Percentiles rank a stretch among this genome's conserved stretches.
These are phyloP conservation scores for Monosporascus cannonballus DNA, from an alignment of 2,329 filamentous ascomycete genomes.

Conservation along the genomic window DNA sequence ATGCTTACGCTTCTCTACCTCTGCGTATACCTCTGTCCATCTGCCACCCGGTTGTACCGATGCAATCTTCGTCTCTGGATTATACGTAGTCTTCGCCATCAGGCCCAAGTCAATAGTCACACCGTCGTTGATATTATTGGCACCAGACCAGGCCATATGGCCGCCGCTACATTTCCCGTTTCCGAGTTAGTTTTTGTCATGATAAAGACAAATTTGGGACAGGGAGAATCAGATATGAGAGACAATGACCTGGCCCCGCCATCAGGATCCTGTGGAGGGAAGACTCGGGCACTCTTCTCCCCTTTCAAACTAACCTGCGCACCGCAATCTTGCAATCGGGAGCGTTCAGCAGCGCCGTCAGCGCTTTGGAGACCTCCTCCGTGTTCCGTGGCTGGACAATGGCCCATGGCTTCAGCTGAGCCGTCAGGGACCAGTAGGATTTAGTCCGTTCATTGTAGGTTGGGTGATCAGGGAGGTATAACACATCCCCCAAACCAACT, in stretches of 20 bases:
- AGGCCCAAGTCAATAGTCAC: slow-evolving; percentile 12
- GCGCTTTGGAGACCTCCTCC: slow-evolving; percentile 11
- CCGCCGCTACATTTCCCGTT: slow-evolving; percentile 3
- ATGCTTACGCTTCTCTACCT: slow-evolving; percentile 2
- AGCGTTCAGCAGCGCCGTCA: slow-evolving; percentile 8
- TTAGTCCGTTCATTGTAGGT: slow-evolving; percentile 6
- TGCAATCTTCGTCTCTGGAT: slow-evolving; percentile 2
- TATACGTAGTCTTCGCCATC: slow-evolving; percentile 2
- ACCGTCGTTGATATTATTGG: slow-evolving; percentile 9
- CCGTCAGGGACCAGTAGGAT: slow-evolving; percentile 12
- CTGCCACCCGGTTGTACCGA: slow-evolving; percentile 5
- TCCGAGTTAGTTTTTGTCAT: background rate
- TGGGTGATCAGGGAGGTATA: slow-evolving; percentile 3
- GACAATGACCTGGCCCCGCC: no score
- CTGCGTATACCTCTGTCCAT: slow-evolving; percentile 6
- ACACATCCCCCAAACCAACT: slow-evolving; percentile 3
- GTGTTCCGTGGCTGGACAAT: slow-evolving; percentile 14
- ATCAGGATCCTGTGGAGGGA: no score
- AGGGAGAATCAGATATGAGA: background rate
- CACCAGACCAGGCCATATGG: slow-evolving; percentile 4
- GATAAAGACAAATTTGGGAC: background rate
- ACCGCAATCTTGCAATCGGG: slow-evolving; percentile 8
- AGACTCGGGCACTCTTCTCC: no score
- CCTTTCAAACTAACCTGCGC: slow-evolving; percentile 6
- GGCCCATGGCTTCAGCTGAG: slow-evolving; percentile 8